Conservation (phyloP, 73 alveolate genomes). For the Symbiodinium natans region DNA sequence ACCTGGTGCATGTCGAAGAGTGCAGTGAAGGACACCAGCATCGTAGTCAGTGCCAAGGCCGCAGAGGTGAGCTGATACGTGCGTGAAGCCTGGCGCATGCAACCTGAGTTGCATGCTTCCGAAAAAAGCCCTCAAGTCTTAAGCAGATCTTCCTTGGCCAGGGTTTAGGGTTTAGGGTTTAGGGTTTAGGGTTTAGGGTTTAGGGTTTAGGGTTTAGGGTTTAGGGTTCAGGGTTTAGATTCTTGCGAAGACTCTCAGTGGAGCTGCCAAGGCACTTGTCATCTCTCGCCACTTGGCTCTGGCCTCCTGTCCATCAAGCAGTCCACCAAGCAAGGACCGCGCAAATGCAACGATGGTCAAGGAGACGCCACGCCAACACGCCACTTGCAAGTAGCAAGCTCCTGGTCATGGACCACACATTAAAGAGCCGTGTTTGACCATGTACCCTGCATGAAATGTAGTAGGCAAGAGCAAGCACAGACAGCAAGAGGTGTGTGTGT, state of each 20-base stretch:
- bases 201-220: no score
- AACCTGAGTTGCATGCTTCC: no score
- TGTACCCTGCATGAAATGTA: no score
- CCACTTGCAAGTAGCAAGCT: constrained; percentile 45
- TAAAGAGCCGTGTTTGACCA: no score
- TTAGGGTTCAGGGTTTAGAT: no score
- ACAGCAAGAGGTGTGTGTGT: no score
- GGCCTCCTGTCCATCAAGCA: neutral
- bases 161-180: no score
- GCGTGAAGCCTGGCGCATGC: constrained; percentile 81
- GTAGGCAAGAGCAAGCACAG: no score
- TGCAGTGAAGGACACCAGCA: constrained; percentile 39
- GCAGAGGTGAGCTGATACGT: constrained; percentile 75
- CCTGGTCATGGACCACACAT: neutral
- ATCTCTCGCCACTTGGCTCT: neutral
- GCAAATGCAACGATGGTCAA: constrained; percentile 78
- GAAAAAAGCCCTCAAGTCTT: no score
- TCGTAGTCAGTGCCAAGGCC: constrained; percentile 57
- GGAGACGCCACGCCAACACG: constrained; percentile 76
- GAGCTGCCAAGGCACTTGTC: neutral
- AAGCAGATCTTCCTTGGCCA: no score
- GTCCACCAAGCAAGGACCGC: constrained; percentile 3
- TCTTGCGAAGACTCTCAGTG: no score
- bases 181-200: no score
- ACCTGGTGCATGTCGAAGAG: constrained; percentile 14